phyloP scores from a whole-genome alignment of 1,284 basidiomycete species.

The Cutaneotrichosporon cutaneum region DNA sequence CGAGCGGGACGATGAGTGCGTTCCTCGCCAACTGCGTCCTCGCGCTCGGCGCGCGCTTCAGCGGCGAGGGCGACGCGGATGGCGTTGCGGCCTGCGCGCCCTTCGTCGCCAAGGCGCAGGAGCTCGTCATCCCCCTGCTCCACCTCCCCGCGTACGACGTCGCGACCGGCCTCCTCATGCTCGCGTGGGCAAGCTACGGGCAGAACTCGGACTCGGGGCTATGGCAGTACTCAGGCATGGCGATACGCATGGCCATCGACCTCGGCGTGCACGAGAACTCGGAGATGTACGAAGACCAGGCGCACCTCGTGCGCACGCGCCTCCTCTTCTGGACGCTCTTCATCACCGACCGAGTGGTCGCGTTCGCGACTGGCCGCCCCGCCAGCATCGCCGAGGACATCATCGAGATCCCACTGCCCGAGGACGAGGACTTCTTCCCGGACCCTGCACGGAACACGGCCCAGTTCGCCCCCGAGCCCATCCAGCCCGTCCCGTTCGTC shows the following conservation, averaged over 20 bases:
- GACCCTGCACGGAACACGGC: slow-evolving; percentile 44
- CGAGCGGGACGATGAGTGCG: slow-evolving; percentile 54
- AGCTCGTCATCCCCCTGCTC: slow-evolving; percentile 52
- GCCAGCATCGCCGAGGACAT: slow-evolving; percentile 53
- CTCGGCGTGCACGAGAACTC: slow-evolving; percentile 54
- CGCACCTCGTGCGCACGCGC: slow-evolving; percentile 50
- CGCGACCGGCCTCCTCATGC: slow-evolving; percentile 50
- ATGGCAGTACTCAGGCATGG: slow-evolving; percentile 53
- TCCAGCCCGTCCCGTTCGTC: slow-evolving; percentile 53
- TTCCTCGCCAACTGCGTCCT: slow-evolving; percentile 53
- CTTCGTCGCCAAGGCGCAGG: slow-evolving; percentile 55
- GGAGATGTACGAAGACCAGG: slow-evolving; percentile 53
- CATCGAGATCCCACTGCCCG: slow-evolving; percentile 54
- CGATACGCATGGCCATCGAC: slow-evolving; percentile 55
- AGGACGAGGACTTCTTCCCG: slow-evolving; percentile 53
- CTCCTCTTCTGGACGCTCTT: slow-evolving; percentile 54
- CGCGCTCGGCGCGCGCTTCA: slow-evolving; percentile 47
- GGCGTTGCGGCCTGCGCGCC: slow-evolving; percentile 45
- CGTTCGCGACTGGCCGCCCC: slow-evolving; percentile 47
- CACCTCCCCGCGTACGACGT: slow-evolving; percentile 54
- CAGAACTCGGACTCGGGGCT: slow-evolving; percentile 54
- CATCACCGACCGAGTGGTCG: slow-evolving; percentile 54
- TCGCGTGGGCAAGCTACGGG: slow-evolving; percentile 55
- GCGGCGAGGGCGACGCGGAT: slow-evolving; percentile 8
- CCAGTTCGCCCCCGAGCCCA: slow-evolving; percentile 25